A percentile compares a stretch with the other conserved stretches of the same genome.
Conservation (phyloP, 2,329 filamentous ascomycete genomes). For the Blumeria hordei region DNA sequence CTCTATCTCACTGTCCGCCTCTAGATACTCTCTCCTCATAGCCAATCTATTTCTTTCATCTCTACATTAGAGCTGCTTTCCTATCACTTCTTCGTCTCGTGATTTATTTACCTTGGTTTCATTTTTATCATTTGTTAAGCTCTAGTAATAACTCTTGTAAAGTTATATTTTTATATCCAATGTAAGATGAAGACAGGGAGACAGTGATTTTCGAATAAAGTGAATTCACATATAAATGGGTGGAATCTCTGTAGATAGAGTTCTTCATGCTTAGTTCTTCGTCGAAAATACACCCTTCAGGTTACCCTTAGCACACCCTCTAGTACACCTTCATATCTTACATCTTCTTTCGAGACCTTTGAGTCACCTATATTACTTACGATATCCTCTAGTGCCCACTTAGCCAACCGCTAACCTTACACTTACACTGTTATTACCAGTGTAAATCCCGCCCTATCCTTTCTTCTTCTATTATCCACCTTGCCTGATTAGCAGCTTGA, state of each 20-base stretch:
- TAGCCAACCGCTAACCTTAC: neutral
- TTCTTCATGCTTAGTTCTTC: neutral
- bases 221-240: neutral
- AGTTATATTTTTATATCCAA: neutral
- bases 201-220: neutral
- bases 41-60: too few species aligned
- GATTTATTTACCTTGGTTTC: neutral
- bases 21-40: too few species aligned
- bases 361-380: neutral
- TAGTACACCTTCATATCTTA: neutral
- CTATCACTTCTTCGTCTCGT: too few species aligned
- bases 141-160: neutral
- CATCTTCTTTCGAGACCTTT: neutral
- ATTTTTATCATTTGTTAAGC: neutral
- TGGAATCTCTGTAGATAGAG: neutral
- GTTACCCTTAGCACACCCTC: neutral
- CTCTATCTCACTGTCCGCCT: too few species aligned
- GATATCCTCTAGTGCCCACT: neutral
- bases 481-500: too few species aligned
- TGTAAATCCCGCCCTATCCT: too few species aligned
- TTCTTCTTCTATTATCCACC: too few species aligned
- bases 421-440: neutral
- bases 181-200: neutral
- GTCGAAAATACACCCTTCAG: neutral
- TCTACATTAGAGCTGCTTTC: too few species aligned